Conservation (phyloP, 1,139 yeast genomes). For the Saccharomyces hybrid region DNA sequence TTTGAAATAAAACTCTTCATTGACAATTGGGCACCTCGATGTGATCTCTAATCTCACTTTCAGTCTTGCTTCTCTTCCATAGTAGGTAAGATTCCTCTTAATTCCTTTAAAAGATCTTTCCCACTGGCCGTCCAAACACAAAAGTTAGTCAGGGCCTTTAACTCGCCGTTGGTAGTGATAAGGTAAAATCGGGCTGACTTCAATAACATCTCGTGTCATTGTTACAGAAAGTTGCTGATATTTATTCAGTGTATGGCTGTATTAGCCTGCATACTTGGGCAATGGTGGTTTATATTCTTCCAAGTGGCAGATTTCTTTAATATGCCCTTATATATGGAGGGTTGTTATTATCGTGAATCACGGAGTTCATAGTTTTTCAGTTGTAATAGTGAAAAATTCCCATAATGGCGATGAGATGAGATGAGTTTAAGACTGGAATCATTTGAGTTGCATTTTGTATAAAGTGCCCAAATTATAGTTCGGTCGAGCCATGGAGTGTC, state of each 20-base stretch:
- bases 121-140: neutral
- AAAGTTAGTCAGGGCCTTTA: neutral
- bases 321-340: no score
- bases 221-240: no score
- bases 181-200: no score
- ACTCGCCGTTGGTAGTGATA: neutral
- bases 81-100: neutral
- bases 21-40: neutral
- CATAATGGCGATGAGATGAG: neutral
- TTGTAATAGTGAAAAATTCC: neutral
- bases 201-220: neutral
- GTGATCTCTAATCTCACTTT: neutral
- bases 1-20: slow-evolving; percentile 42
- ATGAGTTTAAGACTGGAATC: neutral
- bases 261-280: no score
- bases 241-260: no score
- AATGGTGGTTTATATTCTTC: no score
- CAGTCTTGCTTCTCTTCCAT: neutral
- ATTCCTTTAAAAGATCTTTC: neutral
- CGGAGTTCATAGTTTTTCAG: neutral
- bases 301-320: no score
- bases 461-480: neutral
- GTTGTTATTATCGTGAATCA: neutral
- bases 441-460: no score
- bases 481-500: slow-evolving; percentile 11